Conservation (phyloP, 352 stramenopile genomes). For the Globisporangium iwayamae region DNA sequence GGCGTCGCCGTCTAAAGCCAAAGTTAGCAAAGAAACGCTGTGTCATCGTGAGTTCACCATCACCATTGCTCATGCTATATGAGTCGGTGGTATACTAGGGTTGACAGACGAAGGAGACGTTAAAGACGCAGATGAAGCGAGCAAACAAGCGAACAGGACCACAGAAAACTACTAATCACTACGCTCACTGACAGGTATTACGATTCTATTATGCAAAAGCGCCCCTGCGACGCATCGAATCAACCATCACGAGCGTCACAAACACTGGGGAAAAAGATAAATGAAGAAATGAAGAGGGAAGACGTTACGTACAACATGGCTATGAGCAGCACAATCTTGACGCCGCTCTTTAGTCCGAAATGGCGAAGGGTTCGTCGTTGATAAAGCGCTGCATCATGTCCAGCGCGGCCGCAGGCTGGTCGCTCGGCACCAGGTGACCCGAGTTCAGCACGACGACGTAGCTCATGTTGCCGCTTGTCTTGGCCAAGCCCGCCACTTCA, state of each 20-base stretch:
- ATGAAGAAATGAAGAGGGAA: background rate
- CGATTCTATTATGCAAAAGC: slow-evolving; percentile 10
- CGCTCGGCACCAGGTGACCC: slow-evolving; percentile 64
- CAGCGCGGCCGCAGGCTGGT: slow-evolving; percentile 65
- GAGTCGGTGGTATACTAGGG: background rate
- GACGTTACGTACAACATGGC: no score
- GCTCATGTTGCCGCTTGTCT: slow-evolving; percentile 75
- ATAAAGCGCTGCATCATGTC: slow-evolving; percentile 85
- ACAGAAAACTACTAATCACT: background rate
- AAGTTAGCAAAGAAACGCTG: no score
- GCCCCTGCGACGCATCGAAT: background rate
- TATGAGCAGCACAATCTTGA: no score
- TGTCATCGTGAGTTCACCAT: background rate
- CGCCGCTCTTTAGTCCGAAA: slow-evolving; percentile 3
- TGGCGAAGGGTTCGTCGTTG: slow-evolving; percentile 36
- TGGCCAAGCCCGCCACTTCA: slow-evolving; percentile 56
- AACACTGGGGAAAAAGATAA: background rate
- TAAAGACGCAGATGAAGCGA: background rate
- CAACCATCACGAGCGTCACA: background rate
- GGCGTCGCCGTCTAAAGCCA: slow-evolving; percentile 51
- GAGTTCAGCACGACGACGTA: slow-evolving; percentile 82
- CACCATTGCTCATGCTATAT: background rate
- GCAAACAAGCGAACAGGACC: background rate
- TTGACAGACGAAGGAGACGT: background rate
- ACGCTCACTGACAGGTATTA: slow-evolving; percentile 3